Base-by-base conservation (phyloP, 2,329 filamentous ascomycete species). In the Fusarium scirpi region DNA sequence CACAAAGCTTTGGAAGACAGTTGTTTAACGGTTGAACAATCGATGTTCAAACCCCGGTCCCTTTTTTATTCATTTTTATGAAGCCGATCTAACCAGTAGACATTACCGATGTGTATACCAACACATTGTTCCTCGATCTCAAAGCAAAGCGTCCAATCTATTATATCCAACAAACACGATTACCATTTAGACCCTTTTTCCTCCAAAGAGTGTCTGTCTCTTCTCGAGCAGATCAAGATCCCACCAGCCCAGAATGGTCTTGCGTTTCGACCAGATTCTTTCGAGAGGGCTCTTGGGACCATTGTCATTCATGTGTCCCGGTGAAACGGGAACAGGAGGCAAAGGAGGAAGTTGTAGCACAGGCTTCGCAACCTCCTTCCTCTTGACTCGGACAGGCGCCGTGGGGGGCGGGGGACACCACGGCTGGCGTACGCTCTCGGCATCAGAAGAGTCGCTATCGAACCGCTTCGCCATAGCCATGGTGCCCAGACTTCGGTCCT, bases 221-320 rank as follows among this genome's bases (percentile, higher is more conserved):
- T 78, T 84, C 27, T 85, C 84, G 57, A 87, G 68, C 58, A 87
- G 73, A 6, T 81, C 83, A 58, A 87, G 76, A 76, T 87, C 85
- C 85, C 85, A 87, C 85, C 85, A 87, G 8, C 85, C 85, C 65
- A 85, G 77, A 24, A 87, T 76, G 2, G 85, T 87, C 78, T 78
- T 85, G 10, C 84, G 80, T 70, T 79, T 81, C 30, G 80, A 79
- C 57, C 78, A 80, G 3, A 65, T 72, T 58, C 66, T 70, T 45
- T 71, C 72, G 4, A 77, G 58, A 45, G 77, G 77, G 27, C 77
- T 76, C 38, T 64, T 69, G 2, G 71, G 74, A 1, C 65, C 59
- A 25, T 9, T 55, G 16, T 67, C 60, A 1, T 74, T 58, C 7
- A 71, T 58, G 16, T 41, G 59, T 13, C 62, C 62, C 10, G 74